These are phyloP conservation scores for Dactylonectria estremocensis DNA, from an alignment of 2,329 filamentous ascomycete species.

Conservation along the genomic window DNA sequence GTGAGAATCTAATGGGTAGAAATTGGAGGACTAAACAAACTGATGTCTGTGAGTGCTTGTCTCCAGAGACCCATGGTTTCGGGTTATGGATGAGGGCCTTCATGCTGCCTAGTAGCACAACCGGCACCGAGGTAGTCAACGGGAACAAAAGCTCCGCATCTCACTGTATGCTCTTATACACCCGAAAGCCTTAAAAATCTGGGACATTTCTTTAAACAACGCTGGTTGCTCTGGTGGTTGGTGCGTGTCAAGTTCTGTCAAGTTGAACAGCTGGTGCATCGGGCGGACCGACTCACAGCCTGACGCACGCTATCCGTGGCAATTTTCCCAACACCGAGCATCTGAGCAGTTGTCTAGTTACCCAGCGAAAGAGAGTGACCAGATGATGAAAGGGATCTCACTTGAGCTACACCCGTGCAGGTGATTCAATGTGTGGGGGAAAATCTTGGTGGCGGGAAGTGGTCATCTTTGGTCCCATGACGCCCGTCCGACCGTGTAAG, in stretches of 20 bases:
- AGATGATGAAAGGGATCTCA: slow-evolving; percentile 7
- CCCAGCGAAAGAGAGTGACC: neutral
- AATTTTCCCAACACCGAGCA: slow-evolving; percentile 7
- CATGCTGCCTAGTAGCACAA: neutral
- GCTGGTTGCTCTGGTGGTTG: neutral
- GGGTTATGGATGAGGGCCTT: too few species aligned
- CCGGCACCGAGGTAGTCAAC: neutral
- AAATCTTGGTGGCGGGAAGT: slow-evolving; percentile 16
- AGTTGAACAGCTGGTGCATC: slow-evolving; percentile 5
- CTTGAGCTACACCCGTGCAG: neutral
- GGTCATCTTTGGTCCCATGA: slow-evolving; percentile 32
- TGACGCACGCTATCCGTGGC: slow-evolving; percentile 6
- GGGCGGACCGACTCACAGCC: slow-evolving; percentile 20
- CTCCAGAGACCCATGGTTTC: neutral
- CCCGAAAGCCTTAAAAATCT: neutral
- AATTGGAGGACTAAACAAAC: neutral
- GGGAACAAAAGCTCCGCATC: neutral
- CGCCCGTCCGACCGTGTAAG: slow-evolving; percentile 49
- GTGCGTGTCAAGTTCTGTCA: neutral
- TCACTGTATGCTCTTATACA: too few species aligned
- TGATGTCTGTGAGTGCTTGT: too few species aligned
- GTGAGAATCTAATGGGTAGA: neutral
- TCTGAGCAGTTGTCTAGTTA: neutral
- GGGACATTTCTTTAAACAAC: neutral
- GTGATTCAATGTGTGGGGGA: neutral